Evolutionary conservation across 2,329 filamentous ascomycete genomes (phyloP), one percentile per base, ranked within the genome.

Genomic region (Pyrenochaeta sp.): DNA sequence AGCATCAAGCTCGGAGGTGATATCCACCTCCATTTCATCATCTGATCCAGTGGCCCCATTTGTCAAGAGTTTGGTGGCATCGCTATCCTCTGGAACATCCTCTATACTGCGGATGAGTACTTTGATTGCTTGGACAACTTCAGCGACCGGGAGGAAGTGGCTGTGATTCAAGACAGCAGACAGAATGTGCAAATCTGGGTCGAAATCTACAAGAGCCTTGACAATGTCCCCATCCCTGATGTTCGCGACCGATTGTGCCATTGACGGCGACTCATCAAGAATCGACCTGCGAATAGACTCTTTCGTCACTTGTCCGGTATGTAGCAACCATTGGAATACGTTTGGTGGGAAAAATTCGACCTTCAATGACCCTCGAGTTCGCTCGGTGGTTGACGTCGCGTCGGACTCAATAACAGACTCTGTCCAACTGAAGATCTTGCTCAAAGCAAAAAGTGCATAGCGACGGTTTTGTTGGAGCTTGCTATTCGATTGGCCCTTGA

Each of bases 51-150:
- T 45, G 2, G 44, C 47, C 17, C 66, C 68, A 24, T 68, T 67
- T 3, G 65, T 72, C 35, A 69, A 51, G 7, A 67, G 49, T 76
- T 78, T 53, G 71, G 77, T 51, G 75, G 44, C 51, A 28, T 53
- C 44, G 2, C 60, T 42, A 6, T 63, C 38, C 23, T 52, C 50
- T 7, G 69, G 65, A 19, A 63, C 57, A 29, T 70, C 70, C 30
- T 87, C 86, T 27, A 92, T 78, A 55, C 85, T 90, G 32, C 82
- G 78, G 75, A 91, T 87, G 11, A 91, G 74, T 2, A 81, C 72
- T 39, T 83, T 81, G 38, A 91, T 81, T 3, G 84, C 81, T 42
- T 85, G 74, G 2, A 90, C 77, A 5, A 91, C 76, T 63, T 91
- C 88, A 3, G 79, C 72, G 27, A 87, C 76, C 3, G 84, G 82